Percentiles rank a stretch among this genome's conserved stretches.
These are phyloP conservation scores for Guadua angustifolia DNA, from an alignment of 176 grass and related monocot species.

Conservation along the genomic window DNA sequence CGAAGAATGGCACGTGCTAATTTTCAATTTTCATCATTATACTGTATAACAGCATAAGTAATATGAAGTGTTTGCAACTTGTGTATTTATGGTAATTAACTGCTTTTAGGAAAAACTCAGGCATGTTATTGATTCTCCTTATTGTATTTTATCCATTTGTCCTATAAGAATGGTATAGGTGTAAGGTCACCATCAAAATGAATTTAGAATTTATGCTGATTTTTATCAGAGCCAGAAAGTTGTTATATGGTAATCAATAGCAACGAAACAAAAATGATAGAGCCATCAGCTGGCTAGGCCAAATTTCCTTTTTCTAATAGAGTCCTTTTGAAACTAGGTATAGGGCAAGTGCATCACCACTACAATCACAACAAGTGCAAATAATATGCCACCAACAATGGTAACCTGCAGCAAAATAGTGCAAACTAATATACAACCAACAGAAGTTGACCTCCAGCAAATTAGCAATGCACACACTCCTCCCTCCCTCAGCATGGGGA, in stretches of 20 bases:
- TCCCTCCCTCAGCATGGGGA: background rate
- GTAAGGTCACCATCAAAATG: conserved; percentile 25
- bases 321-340: background rate
- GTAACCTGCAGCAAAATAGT: background rate
- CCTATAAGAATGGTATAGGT: conserved; percentile 33
- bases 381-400: conserved; percentile 15
- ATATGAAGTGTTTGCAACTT: background rate
- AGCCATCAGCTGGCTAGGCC: background rate
- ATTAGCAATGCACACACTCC: background rate
- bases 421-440: background rate
- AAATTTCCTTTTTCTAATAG: background rate
- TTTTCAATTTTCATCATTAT: background rate
- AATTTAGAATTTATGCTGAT: conserved; percentile 16
- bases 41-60: background rate
- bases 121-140: background rate
- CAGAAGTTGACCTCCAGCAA: background rate
- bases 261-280: background rate
- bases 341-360: background rate
- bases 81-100: background rate
- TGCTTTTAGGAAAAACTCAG: background rate
- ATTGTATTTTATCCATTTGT: background rate
- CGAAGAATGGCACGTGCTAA: background rate
- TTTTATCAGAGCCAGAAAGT: background rate
- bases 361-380: background rate
- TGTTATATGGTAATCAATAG: background rate